Evolutionary conservation across 257 asterid genomes (phyloP).

Genomic region (Thymus mandschuricus): DNA sequence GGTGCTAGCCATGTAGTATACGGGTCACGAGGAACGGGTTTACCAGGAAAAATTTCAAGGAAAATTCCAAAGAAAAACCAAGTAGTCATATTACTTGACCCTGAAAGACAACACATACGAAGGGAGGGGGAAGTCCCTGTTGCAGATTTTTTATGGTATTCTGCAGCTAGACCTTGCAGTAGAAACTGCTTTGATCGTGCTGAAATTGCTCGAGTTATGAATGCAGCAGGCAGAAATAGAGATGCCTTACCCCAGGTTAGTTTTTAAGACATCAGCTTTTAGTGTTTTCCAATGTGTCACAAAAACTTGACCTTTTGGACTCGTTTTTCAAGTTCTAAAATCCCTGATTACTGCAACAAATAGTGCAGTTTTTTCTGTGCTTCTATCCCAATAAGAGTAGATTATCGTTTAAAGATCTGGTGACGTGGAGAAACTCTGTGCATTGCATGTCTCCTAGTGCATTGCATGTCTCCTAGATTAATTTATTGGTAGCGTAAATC

Average conservation of each 20-base stretch:
- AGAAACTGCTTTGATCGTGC: conserved; percentile 98
- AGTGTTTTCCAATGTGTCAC: conserved; percentile 3
- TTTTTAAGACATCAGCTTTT: conserved; percentile 26
- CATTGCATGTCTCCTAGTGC: not conserved
- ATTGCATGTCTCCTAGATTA: not conserved
- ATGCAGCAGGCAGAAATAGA: conserved; percentile 93
- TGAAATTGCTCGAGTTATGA: conserved; percentile 97
- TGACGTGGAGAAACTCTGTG: not conserved
- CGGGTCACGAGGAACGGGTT: conserved; percentile 92
- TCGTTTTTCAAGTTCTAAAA: conserved; percentile 1
- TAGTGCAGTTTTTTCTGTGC: not conserved
- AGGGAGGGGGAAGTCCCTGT: conserved; percentile 92
- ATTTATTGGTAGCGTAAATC: not conserved
- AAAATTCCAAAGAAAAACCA: conserved; percentile 80
- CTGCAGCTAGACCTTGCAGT: conserved; percentile 91
- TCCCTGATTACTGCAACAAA: not conserved
- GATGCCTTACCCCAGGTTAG: conserved; percentile 96
- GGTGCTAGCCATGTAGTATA: conserved; percentile 81
- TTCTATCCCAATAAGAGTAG: not conserved
- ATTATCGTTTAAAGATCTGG: not conserved
- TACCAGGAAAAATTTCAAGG: conserved; percentile 83
- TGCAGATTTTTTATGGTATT: conserved; percentile 98
- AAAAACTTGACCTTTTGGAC: not conserved
- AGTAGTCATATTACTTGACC: conserved; percentile 73
- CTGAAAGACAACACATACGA: conserved; percentile 84